Base-by-base conservation (phyloP, 345 rosid genomes). In the Balakata baccata region DNA sequence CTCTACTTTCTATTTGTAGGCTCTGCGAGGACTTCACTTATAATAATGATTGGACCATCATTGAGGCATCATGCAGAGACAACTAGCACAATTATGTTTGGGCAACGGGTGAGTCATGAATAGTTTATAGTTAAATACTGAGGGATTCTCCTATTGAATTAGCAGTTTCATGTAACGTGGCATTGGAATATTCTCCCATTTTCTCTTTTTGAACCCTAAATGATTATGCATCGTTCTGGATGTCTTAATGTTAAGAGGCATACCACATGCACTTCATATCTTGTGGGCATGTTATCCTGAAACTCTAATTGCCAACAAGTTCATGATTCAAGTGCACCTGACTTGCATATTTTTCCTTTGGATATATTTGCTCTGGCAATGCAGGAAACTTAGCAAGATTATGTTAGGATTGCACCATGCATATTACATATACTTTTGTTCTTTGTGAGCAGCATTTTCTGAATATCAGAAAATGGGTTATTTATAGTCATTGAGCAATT, bases 1-100 rank as follows among this genome's bases (percentile, higher is more conserved):
- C 10, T 17, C 67, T 50, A 41, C 80, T 68, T 72, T 50, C 80
- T 66, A 81, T 68, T 64, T 68, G 77, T 70, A 92, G 96, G 98
- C 75, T 88, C 97, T 49, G 97, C 98, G 12, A 88, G 94, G 89
- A 94, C 97, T 51, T 94, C 98, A 5, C 93, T 94, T 43, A 89
- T 94, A 64, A 82, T 90, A 85, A 92, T 94, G 34, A 87, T 90
- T 72, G 98, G 96, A 61, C 92, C 97, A 74, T 94, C 96, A 74
- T 86, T 87, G 72, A 86, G 90, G 45, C 87, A 88, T 79, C 92
- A 80, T 74, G 93, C 89, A 68, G 98, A 94, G 87, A 94, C 97
- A 82, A 85, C 89, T 54, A 88, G 98, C 83, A 94, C 98, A 57
- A 86, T 94, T 56, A 86, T 87, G 96, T 94, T 94, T 75, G 98